A percentile compares a stretch with the other conserved stretches of the same genome.
phyloP scores from a whole-genome alignment of 257 asterid species.

The Solanum pimpinellifolium region DNA sequence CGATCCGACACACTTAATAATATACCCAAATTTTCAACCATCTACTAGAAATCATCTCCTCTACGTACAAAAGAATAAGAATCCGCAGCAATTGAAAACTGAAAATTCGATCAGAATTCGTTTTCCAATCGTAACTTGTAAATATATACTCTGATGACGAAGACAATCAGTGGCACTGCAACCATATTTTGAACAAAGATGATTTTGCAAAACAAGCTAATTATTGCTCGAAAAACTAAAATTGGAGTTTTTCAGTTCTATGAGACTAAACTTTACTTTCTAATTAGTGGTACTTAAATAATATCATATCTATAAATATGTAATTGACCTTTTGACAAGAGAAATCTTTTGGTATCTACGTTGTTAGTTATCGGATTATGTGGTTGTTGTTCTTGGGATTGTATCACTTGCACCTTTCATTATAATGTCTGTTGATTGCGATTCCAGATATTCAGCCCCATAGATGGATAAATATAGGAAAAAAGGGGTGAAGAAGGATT shows the following conservation, averaged over 20 bases:
- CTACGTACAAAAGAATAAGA: background rate
- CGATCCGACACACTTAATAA: too few species aligned
- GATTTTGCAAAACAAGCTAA: background rate
- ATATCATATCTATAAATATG: conserved; percentile 19
- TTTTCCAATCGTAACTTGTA: background rate
- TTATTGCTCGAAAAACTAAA: background rate
- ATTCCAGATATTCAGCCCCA: conserved; percentile 6
- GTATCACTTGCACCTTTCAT: conserved; percentile 14
- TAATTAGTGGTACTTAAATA: background rate
- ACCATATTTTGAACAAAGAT: background rate
- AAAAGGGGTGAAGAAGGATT: conserved; percentile 41
- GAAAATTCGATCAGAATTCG: background rate
- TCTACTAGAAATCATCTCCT: too few species aligned
- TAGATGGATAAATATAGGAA: conserved; percentile 52
- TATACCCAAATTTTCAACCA: too few species aligned
- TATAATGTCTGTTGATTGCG: background rate
- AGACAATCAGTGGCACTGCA: background rate
- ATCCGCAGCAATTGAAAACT: background rate
- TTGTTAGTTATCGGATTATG: conserved; percentile 13
- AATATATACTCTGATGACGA: background rate
- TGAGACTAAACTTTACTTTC: background rate
- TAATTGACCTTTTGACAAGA: conserved; percentile 53
- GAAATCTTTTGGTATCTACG: conserved; percentile 27
- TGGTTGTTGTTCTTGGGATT: conserved; percentile 8
- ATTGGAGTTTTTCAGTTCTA: background rate